Evolutionary conservation across 163 green algal species (phyloP).

Genomic region (Prototheca wickerhamii): DNA sequence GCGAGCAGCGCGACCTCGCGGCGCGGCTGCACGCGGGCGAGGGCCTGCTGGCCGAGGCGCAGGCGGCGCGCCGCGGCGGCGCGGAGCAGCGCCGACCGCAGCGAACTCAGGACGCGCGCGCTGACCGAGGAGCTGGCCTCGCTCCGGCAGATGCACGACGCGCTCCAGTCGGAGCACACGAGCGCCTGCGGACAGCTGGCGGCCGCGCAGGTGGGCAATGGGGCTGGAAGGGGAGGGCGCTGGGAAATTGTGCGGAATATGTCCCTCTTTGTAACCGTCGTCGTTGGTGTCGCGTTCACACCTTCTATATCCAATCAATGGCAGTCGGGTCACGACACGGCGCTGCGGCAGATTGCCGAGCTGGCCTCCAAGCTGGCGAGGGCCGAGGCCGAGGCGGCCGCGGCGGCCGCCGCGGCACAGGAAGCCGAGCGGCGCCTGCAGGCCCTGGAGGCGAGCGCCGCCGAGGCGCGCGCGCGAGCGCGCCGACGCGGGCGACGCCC

Average conservation of each 20-base stretch:
- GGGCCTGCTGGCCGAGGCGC: conserved; percentile 13
- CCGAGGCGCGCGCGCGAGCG: background rate
- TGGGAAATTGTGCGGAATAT: background rate
- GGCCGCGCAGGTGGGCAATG: conserved; percentile 8
- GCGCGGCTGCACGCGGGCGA: conserved; percentile 5
- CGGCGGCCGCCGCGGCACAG: background rate
- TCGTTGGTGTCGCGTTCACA: background rate
- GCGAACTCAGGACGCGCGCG: background rate
- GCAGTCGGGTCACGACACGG: background rate
- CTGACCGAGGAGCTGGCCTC: conserved; percentile 12
- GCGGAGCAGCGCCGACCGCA: no score
- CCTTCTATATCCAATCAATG: background rate
- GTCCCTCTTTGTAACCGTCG: background rate
- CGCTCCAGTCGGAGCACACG: conserved; percentile 21
- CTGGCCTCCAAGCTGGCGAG: background rate
- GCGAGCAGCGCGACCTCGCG: background rate
- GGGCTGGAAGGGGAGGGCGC: background rate
- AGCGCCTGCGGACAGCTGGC: conserved; percentile 18
- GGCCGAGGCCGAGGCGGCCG: background rate
- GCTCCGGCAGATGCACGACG: conserved; percentile 19
- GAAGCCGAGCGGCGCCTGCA: background rate
- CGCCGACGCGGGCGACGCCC: background rate
- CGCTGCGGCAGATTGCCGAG: background rate
- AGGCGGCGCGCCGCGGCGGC: conserved; percentile 12
- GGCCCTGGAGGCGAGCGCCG: background rate